Evolutionary conservation across 495 filamentous ascomycete genomes (phyloP), one percentile per base, ranked within the genome.

Genomic region (Annulohypoxylon nitens): DNA sequence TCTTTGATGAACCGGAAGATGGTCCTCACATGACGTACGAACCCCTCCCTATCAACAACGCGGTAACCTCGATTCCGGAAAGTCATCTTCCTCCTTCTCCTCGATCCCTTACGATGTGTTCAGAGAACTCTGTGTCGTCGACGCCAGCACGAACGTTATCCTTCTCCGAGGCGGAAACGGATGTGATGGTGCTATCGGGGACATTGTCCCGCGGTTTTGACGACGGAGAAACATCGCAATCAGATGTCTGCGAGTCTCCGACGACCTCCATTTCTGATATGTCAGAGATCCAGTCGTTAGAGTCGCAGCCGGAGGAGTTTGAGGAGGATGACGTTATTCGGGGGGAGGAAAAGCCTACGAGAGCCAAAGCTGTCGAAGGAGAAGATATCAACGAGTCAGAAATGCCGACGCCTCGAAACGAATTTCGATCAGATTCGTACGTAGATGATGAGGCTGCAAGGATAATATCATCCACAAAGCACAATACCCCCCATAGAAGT

Each of bases 51-150:
- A 74, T 84, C 41, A 70, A 69, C 30, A 68, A 74, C 36, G 41
- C 4, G 48, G 63, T 39, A 0, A 30, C 51, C 14, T 72, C 66
- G 39, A 74, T 75, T 45, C 77, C 69, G 59, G 70, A 67, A 16
- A 75, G 67, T 20, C 71, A 79, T 45, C 76, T 85, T 34, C 83
- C 83, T 37, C 79, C 82, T 25, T 86, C 83, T 25, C 83, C 82
- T 57, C 83, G 82, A 59, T 85, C 83, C 6, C 83, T 85, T 70
- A 84, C 83, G 25, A 84, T 82, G 78, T 83, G 81, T 57, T 84
- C 83, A 20, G 81, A 83, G 26, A 78, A 80, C 14, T 83, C 84
- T 2, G 75, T 61, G 14, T 75, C 69, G 4, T 84, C 81, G 5
- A 83, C 83, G 5, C 83, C 83, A 2, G 69, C 79, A 20, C 81